Evolutionary conservation across 208 protist genomes (phyloP).

Genomic region (Wallacemonas sp.): DNA sequence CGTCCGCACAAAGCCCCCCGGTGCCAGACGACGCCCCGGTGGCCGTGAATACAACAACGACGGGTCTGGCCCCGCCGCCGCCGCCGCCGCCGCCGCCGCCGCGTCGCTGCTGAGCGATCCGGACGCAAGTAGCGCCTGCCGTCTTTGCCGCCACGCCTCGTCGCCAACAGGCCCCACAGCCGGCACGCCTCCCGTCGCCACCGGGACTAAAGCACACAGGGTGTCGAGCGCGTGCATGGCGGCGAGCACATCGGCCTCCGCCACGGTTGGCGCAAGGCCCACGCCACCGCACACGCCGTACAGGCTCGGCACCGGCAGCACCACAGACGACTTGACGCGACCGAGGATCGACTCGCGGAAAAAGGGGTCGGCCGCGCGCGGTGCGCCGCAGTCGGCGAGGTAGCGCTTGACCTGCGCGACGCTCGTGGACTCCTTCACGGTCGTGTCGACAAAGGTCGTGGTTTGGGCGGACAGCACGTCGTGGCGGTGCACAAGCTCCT

Average conservation of each 20-base stretch:
- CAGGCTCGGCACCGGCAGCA: conserved; percentile 67
- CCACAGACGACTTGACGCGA: conserved; percentile 67
- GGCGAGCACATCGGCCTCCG: conserved; percentile 63
- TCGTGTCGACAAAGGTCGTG: conserved; percentile 63
- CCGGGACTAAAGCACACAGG: conserved; percentile 54
- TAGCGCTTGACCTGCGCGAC: conserved; percentile 51
- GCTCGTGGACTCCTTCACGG: conserved; percentile 41
- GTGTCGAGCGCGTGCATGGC: conserved; percentile 89
- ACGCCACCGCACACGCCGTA: conserved; percentile 85
- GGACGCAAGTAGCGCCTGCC: conserved; percentile 6
- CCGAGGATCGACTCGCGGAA: conserved; percentile 51
- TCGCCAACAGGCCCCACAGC: conserved; percentile 27
- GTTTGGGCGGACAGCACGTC: conserved; percentile 50
- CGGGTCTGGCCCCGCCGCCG: too few species aligned
- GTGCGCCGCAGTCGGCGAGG: conserved; percentile 30
- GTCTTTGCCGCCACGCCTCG: conserved; percentile 25
- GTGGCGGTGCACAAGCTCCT: conserved; percentile 70
- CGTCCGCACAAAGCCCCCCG: not conserved
- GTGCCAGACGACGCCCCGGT: conserved; percentile 14
- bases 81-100: too few species aligned
- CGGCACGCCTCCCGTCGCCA: not conserved
- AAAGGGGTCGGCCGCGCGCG: conserved; percentile 60
- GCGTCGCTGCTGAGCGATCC: too few species aligned
- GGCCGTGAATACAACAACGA: not conserved
- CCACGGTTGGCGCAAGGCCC: conserved; percentile 53